phyloP scores from a whole-genome alignment of 2,329 filamentous ascomycete genomes.

The Colletotrichum abscissum region DNA sequence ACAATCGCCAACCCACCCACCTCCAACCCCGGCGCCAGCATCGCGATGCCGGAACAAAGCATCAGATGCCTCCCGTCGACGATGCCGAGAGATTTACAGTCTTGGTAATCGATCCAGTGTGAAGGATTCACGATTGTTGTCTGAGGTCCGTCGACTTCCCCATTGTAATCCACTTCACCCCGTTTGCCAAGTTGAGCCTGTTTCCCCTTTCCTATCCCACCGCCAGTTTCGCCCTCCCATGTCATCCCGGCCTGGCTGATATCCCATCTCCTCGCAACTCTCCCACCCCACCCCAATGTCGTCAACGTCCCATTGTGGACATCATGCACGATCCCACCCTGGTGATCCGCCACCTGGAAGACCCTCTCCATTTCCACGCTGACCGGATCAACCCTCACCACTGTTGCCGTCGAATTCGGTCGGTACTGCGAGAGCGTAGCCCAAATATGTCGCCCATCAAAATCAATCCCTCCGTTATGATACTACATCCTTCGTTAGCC shows the following conservation, averaged over 20 bases:
- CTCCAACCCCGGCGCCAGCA: slow-evolving; percentile 42
- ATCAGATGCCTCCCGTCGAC: slow-evolving; percentile 54
- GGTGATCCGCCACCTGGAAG: slow-evolving; percentile 53
- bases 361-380: slow-evolving; percentile 49
- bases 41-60: slow-evolving; percentile 59
- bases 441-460: slow-evolving; percentile 59
- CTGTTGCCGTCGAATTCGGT: slow-evolving; percentile 57
- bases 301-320: slow-evolving; percentile 46
- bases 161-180: slow-evolving; percentile 41
- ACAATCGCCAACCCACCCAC: slow-evolving; percentile 61
- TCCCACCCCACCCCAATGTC: slow-evolving; percentile 59
- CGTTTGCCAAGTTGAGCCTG: slow-evolving; percentile 44
- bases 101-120: slow-evolving; percentile 61
- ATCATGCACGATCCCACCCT: slow-evolving; percentile 59
- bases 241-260: slow-evolving; percentile 33
- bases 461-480: slow-evolving; percentile 61
- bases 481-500: slow-evolving; percentile 44
- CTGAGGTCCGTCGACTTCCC: slow-evolving; percentile 39
- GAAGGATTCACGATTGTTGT: slow-evolving; percentile 49
- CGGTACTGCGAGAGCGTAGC: slow-evolving; percentile 58
- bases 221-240: background rate
- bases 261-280: slow-evolving; percentile 52
- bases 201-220: no score
- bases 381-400: slow-evolving; percentile 51
- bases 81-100: slow-evolving; percentile 61